These are phyloP conservation scores for Phaeosphaeriaceae sp. DNA, from an alignment of 2,329 filamentous ascomycete species.

Conservation along the genomic window DNA sequence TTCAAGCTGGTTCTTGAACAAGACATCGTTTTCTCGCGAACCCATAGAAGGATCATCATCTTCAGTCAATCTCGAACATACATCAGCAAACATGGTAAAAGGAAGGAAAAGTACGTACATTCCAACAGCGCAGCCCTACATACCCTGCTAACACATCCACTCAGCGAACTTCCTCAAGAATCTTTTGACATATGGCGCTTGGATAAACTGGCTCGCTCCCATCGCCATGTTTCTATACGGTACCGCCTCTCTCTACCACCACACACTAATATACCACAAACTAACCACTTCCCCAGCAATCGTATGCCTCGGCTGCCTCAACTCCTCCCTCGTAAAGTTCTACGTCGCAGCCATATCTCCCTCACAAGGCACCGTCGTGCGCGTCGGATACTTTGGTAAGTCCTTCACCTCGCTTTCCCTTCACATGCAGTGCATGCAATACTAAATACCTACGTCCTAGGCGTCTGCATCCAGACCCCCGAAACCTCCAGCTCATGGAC, in stretches of 20 bases:
- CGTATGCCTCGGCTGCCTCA: conserved; percentile 1
- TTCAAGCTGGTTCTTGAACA: neutral
- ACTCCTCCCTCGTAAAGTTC: neutral
- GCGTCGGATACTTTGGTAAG: conserved; percentile 4
- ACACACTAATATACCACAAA: neutral
- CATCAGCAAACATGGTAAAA: neutral
- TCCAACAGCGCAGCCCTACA: neutral
- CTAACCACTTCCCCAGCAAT: neutral
- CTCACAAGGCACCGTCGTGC: neutral
- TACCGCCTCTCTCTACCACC: neutral
- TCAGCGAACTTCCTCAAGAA: neutral
- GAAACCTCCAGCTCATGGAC: neutral
- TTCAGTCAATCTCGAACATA: neutral
- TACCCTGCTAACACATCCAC: neutral
- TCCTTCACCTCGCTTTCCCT: neutral
- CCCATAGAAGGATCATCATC: neutral
- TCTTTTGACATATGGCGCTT: neutral
- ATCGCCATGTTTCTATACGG: conserved; percentile 1
- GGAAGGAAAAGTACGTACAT: neutral
- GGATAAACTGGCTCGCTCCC: neutral
- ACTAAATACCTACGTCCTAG: neutral
- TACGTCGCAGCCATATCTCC: neutral
- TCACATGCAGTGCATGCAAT: too few relatives aligned
- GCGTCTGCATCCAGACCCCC: conserved; percentile 1
- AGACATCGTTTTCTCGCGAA: neutral